Evolutionary conservation across 768 basidiomycete genomes (phyloP).

Genomic region (Paxillus ammoniavirescens): DNA sequence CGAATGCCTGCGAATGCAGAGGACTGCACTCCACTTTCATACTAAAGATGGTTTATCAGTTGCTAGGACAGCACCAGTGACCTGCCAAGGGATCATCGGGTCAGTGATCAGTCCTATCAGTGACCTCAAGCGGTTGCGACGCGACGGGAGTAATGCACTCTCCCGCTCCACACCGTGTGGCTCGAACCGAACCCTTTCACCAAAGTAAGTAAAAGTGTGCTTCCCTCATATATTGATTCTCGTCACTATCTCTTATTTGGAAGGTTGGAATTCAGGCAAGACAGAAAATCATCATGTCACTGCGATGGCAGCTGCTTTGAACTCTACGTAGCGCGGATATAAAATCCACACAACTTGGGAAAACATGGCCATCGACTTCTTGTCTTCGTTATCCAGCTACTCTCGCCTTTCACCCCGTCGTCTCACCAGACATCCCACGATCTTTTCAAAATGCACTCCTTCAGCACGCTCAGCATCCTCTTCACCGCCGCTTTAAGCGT

Average conservation of each 20-base stretch:
- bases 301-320: neutral
- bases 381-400: conserved; percentile 9
- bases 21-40: too few relatives aligned
- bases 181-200: neutral
- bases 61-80: too few relatives aligned
- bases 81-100: too few relatives aligned
- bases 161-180: conserved; percentile 16
- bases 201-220: conserved; percentile 10
- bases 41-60: too few relatives aligned
- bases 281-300: conserved; percentile 1
- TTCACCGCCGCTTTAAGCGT: conserved; percentile 29
- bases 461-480: conserved; percentile 23
- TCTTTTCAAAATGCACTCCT: conserved; percentile 39
- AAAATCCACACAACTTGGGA: conserved; percentile 10
- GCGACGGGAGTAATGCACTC: neutral
- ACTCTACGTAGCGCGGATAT: conserved; percentile 8
- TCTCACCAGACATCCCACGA: conserved; percentile 24
- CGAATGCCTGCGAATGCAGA: too few relatives aligned
- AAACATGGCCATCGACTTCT: conserved; percentile 14
- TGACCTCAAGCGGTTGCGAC: neutral
- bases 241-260: conserved; percentile 4
- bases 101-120: too few relatives aligned
- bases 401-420: conserved; percentile 13
- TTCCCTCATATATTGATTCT: neutral
- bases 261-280: neutral